Conservation (phyloP, 495 filamentous ascomycete species). For the Hypoxylon perforatum region DNA sequence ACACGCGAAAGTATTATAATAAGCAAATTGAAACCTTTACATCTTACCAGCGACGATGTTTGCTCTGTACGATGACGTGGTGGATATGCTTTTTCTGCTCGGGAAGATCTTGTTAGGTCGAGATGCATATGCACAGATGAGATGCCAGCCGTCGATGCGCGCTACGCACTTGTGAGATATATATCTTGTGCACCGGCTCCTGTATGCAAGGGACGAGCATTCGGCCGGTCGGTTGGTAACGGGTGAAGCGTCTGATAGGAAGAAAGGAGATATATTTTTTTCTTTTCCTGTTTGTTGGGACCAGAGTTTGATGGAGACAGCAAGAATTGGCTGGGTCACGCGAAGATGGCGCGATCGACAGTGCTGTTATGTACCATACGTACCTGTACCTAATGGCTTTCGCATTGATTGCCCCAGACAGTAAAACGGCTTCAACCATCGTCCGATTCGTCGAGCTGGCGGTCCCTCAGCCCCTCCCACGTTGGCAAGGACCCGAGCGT, state of each 20-base stretch:
- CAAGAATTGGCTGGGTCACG: too few relatives aligned
- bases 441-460: constrained; percentile 5
- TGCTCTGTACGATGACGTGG: constrained; percentile 2
- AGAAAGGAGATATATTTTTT: too few relatives aligned
- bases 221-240: not conserved
- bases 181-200: too few relatives aligned
- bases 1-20: too few relatives aligned
- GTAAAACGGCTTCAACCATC: not conserved
- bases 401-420: not conserved
- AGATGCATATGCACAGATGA: not conserved
- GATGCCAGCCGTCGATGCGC: too few relatives aligned
- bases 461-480: not conserved
- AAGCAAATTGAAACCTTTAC: not conserved
- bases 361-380: not conserved
- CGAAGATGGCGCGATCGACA: too few relatives aligned
- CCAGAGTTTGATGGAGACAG: too few relatives aligned
- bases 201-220: constrained; percentile 14
- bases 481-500: constrained; percentile 10
- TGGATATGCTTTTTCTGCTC: not conserved
- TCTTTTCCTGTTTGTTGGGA: too few relatives aligned
- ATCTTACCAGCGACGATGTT: not conserved
- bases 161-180: too few relatives aligned
- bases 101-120: not conserved
- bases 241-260: too few relatives aligned
- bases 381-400: not conserved